Evolutionary conservation across 2,329 filamentous ascomycete species (phyloP), one percentile per base, ranked within the genome.

Genomic region (Escovopsis sp.): DNA sequence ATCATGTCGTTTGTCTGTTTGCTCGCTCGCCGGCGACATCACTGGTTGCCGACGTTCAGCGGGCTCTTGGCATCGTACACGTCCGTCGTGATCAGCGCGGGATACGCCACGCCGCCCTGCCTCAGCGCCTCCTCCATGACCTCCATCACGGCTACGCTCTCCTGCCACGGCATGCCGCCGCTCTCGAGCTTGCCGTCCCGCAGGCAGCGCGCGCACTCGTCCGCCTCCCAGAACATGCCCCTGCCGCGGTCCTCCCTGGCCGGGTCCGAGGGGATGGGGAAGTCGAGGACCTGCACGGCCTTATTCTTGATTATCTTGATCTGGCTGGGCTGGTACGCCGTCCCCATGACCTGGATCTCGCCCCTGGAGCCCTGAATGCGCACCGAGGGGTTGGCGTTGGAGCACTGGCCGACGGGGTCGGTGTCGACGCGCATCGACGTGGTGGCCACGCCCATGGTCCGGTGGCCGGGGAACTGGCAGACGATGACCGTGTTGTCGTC

Each of bases 181-280:
- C 85, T 86, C 67, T 94, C 80, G 54, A 80, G 73, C 62, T 77
- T 77, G 19, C 85, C 84, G 57, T 91, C 85, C 36, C 81, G 69
- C 44, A 94, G 56, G 50, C 82, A 85, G 38, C 79, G 70, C 26
- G 80, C 84, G 49, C 76, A 81, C 66, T 86, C 84, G 58, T 88
- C 84, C 1, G 85, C 85, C 59, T 88, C 82, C 81, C 81, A 89
- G 64, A 85, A 91, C 84, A 93, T 91, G 40, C 85, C 86, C 49
- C 85, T 80, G 10, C 85, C 85, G 63, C 65, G 70, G 49, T 55
- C 50, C 26, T 63, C 56, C 30, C 67, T 62, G 49, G 62, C 64
- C 23, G 60, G 52, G 52, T 77, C 72, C 43, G 58, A 56, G 35
- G 73, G 73, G 36, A 75, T 68, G 11, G 71, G 69, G 54, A 66